A percentile compares a stretch with the other conserved stretches of the same genome.
phyloP scores from a whole-genome alignment of 305 asterid genomes.

The Fraxinus floribunda region DNA sequence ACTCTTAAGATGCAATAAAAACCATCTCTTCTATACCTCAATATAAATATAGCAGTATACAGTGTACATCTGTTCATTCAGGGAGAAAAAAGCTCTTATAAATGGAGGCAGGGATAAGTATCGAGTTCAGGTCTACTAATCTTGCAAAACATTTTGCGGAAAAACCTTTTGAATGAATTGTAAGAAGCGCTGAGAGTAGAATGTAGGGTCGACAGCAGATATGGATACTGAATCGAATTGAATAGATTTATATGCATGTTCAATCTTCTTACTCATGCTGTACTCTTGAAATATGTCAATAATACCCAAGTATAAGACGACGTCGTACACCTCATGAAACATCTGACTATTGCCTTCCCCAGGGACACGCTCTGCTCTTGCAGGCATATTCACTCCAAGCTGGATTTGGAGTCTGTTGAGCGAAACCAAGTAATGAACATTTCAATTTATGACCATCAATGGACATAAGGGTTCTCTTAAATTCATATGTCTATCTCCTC shows the following conservation, averaged over 20 bases:
- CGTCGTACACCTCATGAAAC: constrained; percentile 85
- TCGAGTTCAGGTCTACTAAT: constrained; percentile 17
- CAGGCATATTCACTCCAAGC: constrained; percentile 99
- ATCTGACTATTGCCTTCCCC: constrained; percentile 39
- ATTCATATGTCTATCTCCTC: not conserved
- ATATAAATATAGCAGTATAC: not conserved
- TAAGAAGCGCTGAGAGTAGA: constrained; percentile 79
- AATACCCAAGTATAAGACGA: constrained; percentile 80
- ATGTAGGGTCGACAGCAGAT: constrained; percentile 83
- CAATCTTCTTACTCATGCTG: constrained; percentile 77
- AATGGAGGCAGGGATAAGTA: not conserved
- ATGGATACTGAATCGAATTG: constrained; percentile 80
- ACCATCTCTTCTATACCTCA: not conserved
- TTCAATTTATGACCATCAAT: not conserved
- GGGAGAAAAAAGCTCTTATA: not conserved
- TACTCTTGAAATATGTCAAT: constrained; percentile 97
- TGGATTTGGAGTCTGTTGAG: constrained; percentile 82
- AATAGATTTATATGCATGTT: constrained; percentile 77
- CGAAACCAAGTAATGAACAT: not conserved
- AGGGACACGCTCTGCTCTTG: constrained; percentile 79
- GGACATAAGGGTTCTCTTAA: not conserved
- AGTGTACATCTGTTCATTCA: not conserved
- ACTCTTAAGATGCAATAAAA: not conserved
- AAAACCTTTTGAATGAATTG: constrained; percentile 82
- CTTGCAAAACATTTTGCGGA: constrained; percentile 44